Base-by-base conservation (phyloP, 441 rosid species). In the Geranium incanum region DNA sequence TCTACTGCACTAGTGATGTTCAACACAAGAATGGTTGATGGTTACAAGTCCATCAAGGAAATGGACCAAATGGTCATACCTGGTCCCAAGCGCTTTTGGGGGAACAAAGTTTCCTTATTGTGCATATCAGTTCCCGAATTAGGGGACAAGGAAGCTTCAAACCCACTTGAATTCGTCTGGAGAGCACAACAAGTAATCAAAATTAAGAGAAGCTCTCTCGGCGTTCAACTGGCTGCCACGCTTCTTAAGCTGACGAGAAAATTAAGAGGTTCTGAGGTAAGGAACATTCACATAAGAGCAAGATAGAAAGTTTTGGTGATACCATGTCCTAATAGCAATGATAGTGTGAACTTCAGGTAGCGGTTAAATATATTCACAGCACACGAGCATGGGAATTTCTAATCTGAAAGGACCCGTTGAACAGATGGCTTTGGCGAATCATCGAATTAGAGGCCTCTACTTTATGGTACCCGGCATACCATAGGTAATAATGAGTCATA, bases 371-470 rank as follows among this genome's bases (percentile, higher is more conserved):
- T 70, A 39, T 80, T 36, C 75, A 72, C 19, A 62, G 60, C 37
- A 71, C 84, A 72, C 84, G 8, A 87, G 87, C 82, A 71, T 81
- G 77, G 59, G 39, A 1, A 63, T 85, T 7, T 71, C 86, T 65
- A 85, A 84, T 65, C 0, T 85, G 48, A 78, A 81, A 0, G 87
- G 89, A 8, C 87, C 89, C 0, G 36, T 28, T 18, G 87, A 85
- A 38, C 38, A 63, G 65, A 77, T 83, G 83, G 70, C 87, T 60
- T 72, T 85, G 41, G 79, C 77, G 23, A 72, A 71, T 73, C 88
- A 79, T 11, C 55, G 13, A 7, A 8, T 48, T 11, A 48, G 13
- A 1, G 55, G 55, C n/a, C 55, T 48, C 55, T 48, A 48, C 13
- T 48, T 4, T 48, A 48, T 48, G 55, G 2, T 48, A 1, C 2